Base-by-base conservation (phyloP, 805 yeast species). In the Yamadazyma kitorensis region DNA sequence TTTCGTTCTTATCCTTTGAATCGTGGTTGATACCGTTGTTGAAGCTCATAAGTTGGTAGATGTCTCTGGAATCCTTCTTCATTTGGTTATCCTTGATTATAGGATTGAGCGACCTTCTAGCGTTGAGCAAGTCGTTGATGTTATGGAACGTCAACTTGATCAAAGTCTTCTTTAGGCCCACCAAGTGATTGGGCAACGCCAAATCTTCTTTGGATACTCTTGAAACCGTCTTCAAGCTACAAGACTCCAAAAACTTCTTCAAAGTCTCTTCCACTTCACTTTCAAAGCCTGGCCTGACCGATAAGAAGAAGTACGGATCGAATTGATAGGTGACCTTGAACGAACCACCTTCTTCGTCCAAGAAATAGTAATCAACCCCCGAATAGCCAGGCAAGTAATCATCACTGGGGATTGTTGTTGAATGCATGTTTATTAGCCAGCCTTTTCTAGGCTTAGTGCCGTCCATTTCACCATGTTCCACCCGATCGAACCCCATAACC, bases 321-420 rank as follows among this genome's bases (percentile, higher is more conserved):
- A 76, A 86, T 38, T 74, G 82, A 10, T 86, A 59, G 1, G 95
- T 82, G 4, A 88, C 81, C 54, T 91, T 93, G 67, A 94, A 93
- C 27, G 85, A 78, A 5, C 97, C 98, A 30, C 99, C 99, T 55
- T 89, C 97, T 50, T 86, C 96, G 55, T 89, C 98, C 6, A 93
- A 61, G 48, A 94, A 93, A 54, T 94, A 94, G 57, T 83, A 88
- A 49, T 93, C 97, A 3, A 91, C 96, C 3, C 91, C 98, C 0
- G 96, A 76, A 22, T 75, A 68, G 7, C 95, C 96, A n/a, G 75
- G 67, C 8, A 71, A 48, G 27, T 68, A 64, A 20, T 77, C 80
- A 4, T 74, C 76, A 9, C 76, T 71, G 2, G 82, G 76, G 3
- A 84, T 56, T 1, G 84, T 68, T 1, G 95, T 86, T 2, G 95